Conservation (phyloP, 2,329 filamentous ascomycete genomes). For the Phoma sp. region DNA sequence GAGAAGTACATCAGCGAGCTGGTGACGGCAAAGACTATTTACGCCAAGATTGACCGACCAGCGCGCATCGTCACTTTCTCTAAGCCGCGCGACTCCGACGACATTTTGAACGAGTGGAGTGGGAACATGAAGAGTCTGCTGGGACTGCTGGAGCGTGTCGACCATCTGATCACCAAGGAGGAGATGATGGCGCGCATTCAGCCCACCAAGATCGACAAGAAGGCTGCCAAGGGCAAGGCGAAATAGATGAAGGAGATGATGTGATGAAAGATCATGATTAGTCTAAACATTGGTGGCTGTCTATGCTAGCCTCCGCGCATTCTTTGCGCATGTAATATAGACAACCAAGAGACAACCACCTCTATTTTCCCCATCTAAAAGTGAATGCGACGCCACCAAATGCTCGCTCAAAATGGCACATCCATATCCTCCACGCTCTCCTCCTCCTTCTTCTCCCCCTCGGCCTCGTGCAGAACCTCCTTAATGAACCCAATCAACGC, state of each 20-base stretch:
- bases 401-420: slow-evolving; percentile 62
- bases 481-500: slow-evolving; percentile 75
- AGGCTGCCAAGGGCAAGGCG: slow-evolving; percentile 45
- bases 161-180: slow-evolving; percentile 98
- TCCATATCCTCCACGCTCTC: slow-evolving; percentile 72
- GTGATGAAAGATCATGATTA: slow-evolving; percentile 30
- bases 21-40: slow-evolving; percentile 96
- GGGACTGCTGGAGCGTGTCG: slow-evolving; percentile 85
- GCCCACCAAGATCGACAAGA: slow-evolving; percentile 60
- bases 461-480: slow-evolving; percentile 54
- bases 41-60: slow-evolving; percentile 94
- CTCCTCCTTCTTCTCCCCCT: slow-evolving; percentile 51
- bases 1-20: slow-evolving; percentile 99
- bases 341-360: slow-evolving; percentile 23
- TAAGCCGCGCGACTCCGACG: slow-evolving; percentile 91
- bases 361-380: slow-evolving; percentile 14
- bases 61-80: slow-evolving; percentile 92
- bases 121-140: slow-evolving; percentile 95
- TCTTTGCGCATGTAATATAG: slow-evolving; percentile 46
- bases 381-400: slow-evolving; percentile 24
- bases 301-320: slow-evolving; percentile 36
- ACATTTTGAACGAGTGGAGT: slow-evolving; percentile 98
- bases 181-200: slow-evolving; percentile 99
- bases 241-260: slow-evolving; percentile 24
- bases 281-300: slow-evolving; percentile 41